Base-by-base conservation (phyloP, 768 basidiomycete genomes). In the Bullera alba region DNA sequence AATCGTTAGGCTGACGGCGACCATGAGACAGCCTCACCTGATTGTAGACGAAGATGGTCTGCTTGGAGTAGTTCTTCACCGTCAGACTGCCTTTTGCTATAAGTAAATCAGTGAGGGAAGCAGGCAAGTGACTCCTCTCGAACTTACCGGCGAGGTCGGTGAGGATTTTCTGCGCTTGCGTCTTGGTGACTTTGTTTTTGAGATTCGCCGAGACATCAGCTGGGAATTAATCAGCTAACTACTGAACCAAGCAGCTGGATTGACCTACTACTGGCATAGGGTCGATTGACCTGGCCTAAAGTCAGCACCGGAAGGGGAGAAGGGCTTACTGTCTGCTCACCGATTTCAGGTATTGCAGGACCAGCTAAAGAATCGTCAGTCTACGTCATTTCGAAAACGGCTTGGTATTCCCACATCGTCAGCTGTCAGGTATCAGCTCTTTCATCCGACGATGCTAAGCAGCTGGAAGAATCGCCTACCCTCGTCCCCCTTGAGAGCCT, bases 171-270 rank as follows among this genome's bases (percentile, higher is more conserved):
- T 89, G 87, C 0, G 83, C 83, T 2, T 83, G 77, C 1, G 87
- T 74, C 68, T 95, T 95, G 5, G 87, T 82, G 4, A 93, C 83
- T 8, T 84, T 83, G 44, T 87, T 87, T 72, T 92, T 92, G 26
- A 95, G 75, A 73, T 95, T 95, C 8, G 89, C 87, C 15, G 86
- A 79, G 4, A 93, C 83, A 68, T 95, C 90, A 29, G 91, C 89
- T 53, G 53, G 3, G 23, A 34, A 14, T 32, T 17, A 3, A 23
- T 35, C 28, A 49, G 14, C 22, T 2, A 37, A n/a, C 26, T 32
- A 5, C 36, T 16, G n/a, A 35, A 42, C 15, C 37, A 42, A 25
- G 23, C 5, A 15, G n/a, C 22, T 22, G 5, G 27, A 19, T 25
- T 22, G 8, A 46, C 60, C 53, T 53, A 71, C 75, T 70, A 36